Conservation (phyloP, 2,329 filamentous ascomycete genomes). For the Cladobotryum protrusum region DNA sequence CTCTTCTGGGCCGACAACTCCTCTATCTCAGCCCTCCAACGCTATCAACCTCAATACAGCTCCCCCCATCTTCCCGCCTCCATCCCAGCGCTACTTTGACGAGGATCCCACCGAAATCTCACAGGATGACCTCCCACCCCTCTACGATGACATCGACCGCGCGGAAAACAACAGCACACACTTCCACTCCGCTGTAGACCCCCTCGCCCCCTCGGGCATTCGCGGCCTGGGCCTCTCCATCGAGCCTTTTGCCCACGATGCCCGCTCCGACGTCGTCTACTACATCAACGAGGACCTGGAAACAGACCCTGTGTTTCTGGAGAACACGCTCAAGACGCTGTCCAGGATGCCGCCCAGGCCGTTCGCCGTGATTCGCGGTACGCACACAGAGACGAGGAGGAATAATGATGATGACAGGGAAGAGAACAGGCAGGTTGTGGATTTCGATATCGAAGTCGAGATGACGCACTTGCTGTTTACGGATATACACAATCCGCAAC, state of each 20-base stretch:
- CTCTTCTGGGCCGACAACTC: conserved; percentile 10
- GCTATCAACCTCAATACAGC: conserved; percentile 21
- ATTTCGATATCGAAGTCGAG: conserved; percentile 55
- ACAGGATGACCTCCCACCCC: conserved; percentile 38
- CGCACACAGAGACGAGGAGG: conserved; percentile 38
- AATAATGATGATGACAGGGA: conserved; percentile 24
- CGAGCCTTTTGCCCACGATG: conserved; percentile 25
- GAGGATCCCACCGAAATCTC: conserved; percentile 30
- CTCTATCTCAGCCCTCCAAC: conserved; percentile 21
- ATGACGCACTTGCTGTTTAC: conserved; percentile 52
- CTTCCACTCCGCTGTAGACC: conserved; percentile 15
- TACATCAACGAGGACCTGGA: conserved; percentile 43
- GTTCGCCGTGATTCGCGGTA: conserved; percentile 46
- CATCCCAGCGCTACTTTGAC: conserved; percentile 28
- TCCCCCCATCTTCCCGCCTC: conserved; percentile 13
- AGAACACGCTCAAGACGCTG: conserved; percentile 38
- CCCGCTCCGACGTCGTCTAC: conserved; percentile 29
- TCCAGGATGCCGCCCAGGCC: conserved; percentile 47
- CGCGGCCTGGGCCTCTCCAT: conserved; percentile 17
- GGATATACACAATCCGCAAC: conserved; percentile 30
- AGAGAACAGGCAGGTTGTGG: conserved; percentile 44
- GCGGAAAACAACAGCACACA: background rate
- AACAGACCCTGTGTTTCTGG: conserved; percentile 36
- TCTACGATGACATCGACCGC: conserved; percentile 32
- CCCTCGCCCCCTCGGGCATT: conserved; percentile 22